phyloP scores from a whole-genome alignment of 2,329 filamentous ascomycete species.

The Penicillium sp. region DNA sequence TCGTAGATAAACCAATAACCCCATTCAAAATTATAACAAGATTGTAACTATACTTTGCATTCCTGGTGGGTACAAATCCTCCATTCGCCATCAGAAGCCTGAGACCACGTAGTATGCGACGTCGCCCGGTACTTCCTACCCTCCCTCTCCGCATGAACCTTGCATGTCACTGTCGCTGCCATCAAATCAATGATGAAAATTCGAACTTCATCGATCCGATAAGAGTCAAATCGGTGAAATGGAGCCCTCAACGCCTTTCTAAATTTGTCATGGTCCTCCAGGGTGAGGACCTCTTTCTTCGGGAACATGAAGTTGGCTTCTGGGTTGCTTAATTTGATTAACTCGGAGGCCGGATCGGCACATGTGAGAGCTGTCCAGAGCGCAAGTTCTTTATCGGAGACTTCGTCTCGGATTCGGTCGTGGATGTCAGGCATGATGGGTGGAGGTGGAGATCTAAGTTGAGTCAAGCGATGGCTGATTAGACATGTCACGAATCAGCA shows the following conservation, averaged over 20 bases:
- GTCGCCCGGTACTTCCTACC: constrained; percentile 29
- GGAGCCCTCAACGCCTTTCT: constrained; percentile 29
- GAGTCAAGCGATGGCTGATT: not conserved
- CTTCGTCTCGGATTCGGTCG: constrained; percentile 39
- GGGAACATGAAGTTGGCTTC: constrained; percentile 38
- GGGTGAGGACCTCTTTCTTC: constrained; percentile 31
- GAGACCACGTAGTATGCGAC: constrained; percentile 38
- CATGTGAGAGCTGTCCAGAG: constrained; percentile 41
- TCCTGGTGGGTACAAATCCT: constrained; percentile 37
- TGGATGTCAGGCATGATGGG: constrained; percentile 37
- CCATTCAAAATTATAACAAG: not conserved
- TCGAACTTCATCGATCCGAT: constrained; percentile 31
- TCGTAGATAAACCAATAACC: not conserved
- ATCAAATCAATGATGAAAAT: constrained; percentile 39
- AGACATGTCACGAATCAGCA: not conserved
- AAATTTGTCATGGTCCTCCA: constrained; percentile 29
- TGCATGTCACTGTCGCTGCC: constrained; percentile 37
- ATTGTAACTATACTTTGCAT: constrained; percentile 25
- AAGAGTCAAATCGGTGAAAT: constrained; percentile 38
- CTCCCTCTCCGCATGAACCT: constrained; percentile 29
- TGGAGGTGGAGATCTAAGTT: not conserved
- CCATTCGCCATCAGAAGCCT: constrained; percentile 42
- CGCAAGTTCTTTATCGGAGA: constrained; percentile 36
- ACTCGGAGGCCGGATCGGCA: constrained; percentile 35
- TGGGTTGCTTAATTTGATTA: constrained; percentile 33